phyloP scores from a whole-genome alignment of 129 eudicot species.

The Centrapalus pauciflorus region DNA sequence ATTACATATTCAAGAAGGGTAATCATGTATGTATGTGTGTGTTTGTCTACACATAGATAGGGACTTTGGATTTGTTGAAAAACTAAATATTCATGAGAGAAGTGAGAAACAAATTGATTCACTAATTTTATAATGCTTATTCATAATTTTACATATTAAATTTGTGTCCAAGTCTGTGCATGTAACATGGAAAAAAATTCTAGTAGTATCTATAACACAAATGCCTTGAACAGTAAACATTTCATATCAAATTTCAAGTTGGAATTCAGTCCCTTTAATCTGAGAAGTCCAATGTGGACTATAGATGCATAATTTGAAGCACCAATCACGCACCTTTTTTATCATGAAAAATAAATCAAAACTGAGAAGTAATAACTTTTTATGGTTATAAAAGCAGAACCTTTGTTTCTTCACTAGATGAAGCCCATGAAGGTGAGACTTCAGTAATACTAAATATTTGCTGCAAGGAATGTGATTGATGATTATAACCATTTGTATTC shows the following conservation, averaged over 20 bases:
- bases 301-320: background rate
- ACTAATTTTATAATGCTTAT: too few species aligned
- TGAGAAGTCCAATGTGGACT: background rate
- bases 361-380: background rate
- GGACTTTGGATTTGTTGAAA: too few species aligned
- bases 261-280: background rate
- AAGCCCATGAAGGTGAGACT: slow-evolving; percentile 82
- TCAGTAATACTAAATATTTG: slow-evolving; percentile 72
- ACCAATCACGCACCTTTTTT: background rate
- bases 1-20: too few species aligned
- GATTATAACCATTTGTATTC: slow-evolving; percentile 27
- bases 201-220: background rate
- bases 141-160: too few species aligned
- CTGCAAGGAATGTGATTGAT: slow-evolving; percentile 26
- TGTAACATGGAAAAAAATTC: too few species aligned
- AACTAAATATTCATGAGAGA: too few species aligned
- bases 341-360: background rate
- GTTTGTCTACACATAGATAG: too few species aligned
- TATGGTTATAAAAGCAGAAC: slow-evolving; percentile 30
- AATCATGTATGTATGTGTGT: too few species aligned
- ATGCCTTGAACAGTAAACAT: background rate
- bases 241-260: background rate
- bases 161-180: too few species aligned
- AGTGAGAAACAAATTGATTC: too few species aligned
- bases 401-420: slow-evolving; percentile 83